phyloP scores from a whole-genome alignment of 768 basidiomycete genomes.

The Rhodosporidiobolus odoratus region DNA sequence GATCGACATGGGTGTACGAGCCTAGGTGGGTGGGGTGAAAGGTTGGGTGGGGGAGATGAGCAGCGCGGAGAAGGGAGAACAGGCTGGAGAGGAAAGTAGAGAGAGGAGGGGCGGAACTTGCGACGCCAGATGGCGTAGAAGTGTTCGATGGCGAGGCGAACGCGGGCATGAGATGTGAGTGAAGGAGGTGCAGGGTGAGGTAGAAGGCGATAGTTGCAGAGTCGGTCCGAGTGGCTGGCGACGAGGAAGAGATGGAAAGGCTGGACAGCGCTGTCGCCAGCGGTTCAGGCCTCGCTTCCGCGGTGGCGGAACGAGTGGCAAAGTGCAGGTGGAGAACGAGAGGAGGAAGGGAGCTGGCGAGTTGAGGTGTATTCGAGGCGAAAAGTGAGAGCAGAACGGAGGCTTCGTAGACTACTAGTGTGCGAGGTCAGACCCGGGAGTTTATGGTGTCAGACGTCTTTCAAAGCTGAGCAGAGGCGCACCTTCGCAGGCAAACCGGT shows the following conservation, averaged over 20 bases:
- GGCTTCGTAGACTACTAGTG: conserved; percentile 22
- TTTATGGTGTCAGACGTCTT: accelerated
- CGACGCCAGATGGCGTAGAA: neutral
- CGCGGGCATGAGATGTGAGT: conserved; percentile 19
- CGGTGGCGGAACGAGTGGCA: neutral
- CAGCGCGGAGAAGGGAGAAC: neutral
- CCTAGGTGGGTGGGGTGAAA: neutral
- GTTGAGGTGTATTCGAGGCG: conserved; percentile 28
- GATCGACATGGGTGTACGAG: conserved; percentile 2
- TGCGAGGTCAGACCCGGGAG: neutral
- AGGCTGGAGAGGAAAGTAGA: conserved; percentile 11
- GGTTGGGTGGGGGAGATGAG: neutral
- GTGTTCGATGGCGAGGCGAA: neutral
- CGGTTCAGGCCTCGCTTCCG: neutral
- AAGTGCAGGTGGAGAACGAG: conserved; percentile 29
- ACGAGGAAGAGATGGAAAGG: neutral
- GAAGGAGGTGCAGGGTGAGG: conserved; percentile 16
- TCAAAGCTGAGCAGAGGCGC: neutral
- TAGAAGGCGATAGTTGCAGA: conserved; percentile 9
- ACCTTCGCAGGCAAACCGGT: conserved; percentile 31
- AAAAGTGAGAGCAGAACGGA: conserved; percentile 17
- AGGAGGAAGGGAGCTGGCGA: conserved; percentile 23
- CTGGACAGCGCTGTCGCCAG: neutral
- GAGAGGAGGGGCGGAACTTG: neutral
- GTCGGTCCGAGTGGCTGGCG: neutral